Conservation (phyloP, 495 filamentous ascomycete genomes). For the Tuber magnatum region DNA sequence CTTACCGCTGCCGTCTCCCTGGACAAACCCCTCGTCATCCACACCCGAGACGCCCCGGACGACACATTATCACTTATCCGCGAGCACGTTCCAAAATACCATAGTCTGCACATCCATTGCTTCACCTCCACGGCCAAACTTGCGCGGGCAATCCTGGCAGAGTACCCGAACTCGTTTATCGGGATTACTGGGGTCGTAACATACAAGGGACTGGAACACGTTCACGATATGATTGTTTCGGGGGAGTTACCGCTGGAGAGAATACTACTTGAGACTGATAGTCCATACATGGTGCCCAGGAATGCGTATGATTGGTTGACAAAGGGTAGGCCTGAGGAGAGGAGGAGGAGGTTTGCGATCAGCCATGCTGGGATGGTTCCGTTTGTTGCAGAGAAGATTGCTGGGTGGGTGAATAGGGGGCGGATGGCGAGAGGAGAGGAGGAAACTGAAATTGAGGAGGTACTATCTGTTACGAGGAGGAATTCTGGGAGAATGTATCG, state of each 20-base stretch:
- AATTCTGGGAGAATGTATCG: slow-evolving; percentile 36
- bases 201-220: slow-evolving; percentile 12
- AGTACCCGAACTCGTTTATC: slow-evolving; percentile 30
- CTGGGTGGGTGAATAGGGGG: slow-evolving; percentile 22
- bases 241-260: slow-evolving; percentile 28
- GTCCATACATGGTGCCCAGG: slow-evolving; percentile 34
- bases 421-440: slow-evolving; percentile 12
- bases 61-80: slow-evolving; percentile 26
- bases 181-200: slow-evolving; percentile 32
- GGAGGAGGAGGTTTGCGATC: slow-evolving; percentile 19
- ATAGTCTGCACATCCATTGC: slow-evolving; percentile 34
- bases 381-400: slow-evolving; percentile 27
- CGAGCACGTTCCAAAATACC: slow-evolving; percentile 23
- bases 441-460: slow-evolving; percentile 18
- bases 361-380: slow-evolving; percentile 37
- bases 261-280: slow-evolving; percentile 33
- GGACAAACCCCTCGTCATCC: slow-evolving; percentile 28
- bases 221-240: slow-evolving; percentile 10
- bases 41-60: slow-evolving; percentile 32
- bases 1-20: slow-evolving; percentile 24
- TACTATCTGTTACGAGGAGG: slow-evolving; percentile 30
- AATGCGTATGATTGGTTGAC: slow-evolving; percentile 20
- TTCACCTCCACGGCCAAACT: slow-evolving; percentile 25
- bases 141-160: slow-evolving; percentile 16
- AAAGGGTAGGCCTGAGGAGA: slow-evolving; percentile 1